Base-by-base conservation (phyloP, 345 rosid species). In the Balakata baccata region DNA sequence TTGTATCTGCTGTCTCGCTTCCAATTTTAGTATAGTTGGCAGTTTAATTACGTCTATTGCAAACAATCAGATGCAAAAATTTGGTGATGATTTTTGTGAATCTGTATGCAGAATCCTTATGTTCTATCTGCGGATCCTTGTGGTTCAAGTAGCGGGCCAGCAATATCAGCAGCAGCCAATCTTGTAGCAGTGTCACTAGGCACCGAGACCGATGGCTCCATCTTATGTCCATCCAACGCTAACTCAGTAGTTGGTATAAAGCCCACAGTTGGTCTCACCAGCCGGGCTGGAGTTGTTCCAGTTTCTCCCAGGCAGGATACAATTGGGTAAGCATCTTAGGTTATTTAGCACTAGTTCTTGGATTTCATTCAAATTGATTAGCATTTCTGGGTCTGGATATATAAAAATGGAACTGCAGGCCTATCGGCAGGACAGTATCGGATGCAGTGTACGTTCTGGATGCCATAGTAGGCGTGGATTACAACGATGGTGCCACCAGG, bases 111-210 rank as follows among this genome's bases (percentile, higher is more conserved):
- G 62, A 69, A 69, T 11, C 61, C 62, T 17, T 39, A n/a, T 69
- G 63, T 20, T 69, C 18, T 85, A 41, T 81, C 89, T 9, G 95
- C 83, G 7, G 66, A 43, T 81, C 86, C 97, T 0, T 81, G 85
- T 47, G 95, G 93, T 18, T 91, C 93, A 66, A 91, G 93, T 68
- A 91, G 91, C 68, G 97, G 87, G 46, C 81, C 98, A 29, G 93
- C 85, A 41, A 89, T 93, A 57, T 85, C 92, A 0, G 90, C 88
- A 23, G 90, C 98, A 0, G 88, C 92, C 0, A 89, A 88, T 72
- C 71, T 93, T 76, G 93, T 47, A 13, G 79, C 90, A 0, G 89
- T 29, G 34, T 29, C 34, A 29, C 34, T 29, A 29, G 34, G 34
- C 34, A 29, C 34, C 34, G 34, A 29, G 74, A 93, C 97, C 2